Conservation (phyloP, 192 early-diverging fungal species). For the Backusella mclennaniae region DNA sequence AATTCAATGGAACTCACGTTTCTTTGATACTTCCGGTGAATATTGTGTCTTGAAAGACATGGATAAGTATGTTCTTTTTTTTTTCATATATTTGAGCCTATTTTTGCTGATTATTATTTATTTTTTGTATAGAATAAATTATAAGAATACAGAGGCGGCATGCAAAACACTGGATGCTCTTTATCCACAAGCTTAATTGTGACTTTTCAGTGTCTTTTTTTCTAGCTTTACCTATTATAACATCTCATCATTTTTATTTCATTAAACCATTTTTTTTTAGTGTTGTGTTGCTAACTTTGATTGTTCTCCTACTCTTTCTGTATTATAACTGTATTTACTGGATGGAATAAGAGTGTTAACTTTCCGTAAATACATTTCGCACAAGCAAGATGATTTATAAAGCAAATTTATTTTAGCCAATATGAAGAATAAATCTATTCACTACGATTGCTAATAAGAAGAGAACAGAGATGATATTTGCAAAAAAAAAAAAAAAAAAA, state of each 20-base stretch:
- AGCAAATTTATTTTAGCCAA: no score
- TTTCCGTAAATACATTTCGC: no score
- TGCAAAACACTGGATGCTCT: not conserved
- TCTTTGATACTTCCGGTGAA: conserved; percentile 23
- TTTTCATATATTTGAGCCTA: not conserved
- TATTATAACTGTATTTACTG: no score
- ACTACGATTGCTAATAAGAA: no score
- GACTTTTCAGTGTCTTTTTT: not conserved
- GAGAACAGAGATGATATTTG: no score
- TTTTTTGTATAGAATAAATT: conserved; percentile 18
- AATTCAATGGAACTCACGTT: conserved; percentile 28
- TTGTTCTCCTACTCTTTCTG: no score
- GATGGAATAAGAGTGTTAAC: no score
- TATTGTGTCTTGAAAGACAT: conserved; percentile 22
- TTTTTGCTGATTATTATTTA: not conserved
- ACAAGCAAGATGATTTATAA: no score
- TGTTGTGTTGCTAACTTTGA: no score
- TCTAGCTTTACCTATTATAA: not conserved
- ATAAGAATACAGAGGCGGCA: not conserved
- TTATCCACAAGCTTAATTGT: not conserved
- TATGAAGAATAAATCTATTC: no score
- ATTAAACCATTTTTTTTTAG: not conserved
- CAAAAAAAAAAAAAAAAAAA: no score
- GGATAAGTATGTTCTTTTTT: conserved; percentile 15
- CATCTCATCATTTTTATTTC: no score